Base-by-base conservation (phyloP, 1,139 yeast species). In the Arxiozyma bovina region DNA sequence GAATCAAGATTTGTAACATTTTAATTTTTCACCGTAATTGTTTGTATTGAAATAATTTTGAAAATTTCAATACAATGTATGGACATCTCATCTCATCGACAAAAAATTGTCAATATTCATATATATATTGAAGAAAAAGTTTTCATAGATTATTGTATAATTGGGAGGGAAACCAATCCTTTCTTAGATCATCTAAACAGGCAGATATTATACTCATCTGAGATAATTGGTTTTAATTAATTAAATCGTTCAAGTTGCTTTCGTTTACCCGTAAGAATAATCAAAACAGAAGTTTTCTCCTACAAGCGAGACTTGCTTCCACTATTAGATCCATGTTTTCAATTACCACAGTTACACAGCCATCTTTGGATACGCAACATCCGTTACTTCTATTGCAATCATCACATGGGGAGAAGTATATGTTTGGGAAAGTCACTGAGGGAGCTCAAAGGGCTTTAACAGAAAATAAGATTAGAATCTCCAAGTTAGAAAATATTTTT, bases 341-440 rank as follows among this genome's bases (percentile, higher is more conserved):
- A 6, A 58, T 73, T 18, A 62, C 65, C 20, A 67, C 69, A 1
- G 67, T 81, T 6, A 70, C 81, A 22, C 88, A 83, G 64, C 80
- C 81, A 38, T 81, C 87, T 0, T 71, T 77, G 52, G 91, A 85
- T 58, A 75, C 82, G 1, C 70, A 72, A 42, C 82, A 80, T 54
- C 91, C 94, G 0, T 70, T 84, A 22, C 62, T 87, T 17, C 70
- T 82, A 68, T 67, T 87, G 15, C 77, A 74, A 52, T 71, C 79
- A 0, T 68, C 69, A 3, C 72, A 71, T 58, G 80, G 71, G 12
- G 77, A 77, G 52, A 74, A 83, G 56, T 87, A 83, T 63, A 70
- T 90, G 49, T 79, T 93, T 66, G 99, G 99, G 1, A 82, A 84
- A 55, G 70, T 88, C 3, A 81, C 94, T 5, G 97, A 90, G 66